These are phyloP conservation scores for Trypanosoma scelopori DNA, from an alignment of 208 protist species.

Conservation along the genomic window DNA sequence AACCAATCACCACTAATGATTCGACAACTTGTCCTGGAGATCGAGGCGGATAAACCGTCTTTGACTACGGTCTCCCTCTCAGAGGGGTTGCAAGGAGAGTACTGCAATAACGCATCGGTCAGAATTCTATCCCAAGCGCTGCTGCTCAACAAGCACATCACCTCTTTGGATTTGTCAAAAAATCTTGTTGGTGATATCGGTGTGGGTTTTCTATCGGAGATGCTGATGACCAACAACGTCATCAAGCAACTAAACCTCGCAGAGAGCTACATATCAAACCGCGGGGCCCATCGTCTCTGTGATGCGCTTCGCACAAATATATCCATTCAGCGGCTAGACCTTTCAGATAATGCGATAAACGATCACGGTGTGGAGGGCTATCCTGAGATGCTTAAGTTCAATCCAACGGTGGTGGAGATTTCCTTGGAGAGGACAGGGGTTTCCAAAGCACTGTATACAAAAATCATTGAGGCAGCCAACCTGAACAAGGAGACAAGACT, in stretches of 20 bases:
- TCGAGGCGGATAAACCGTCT: constrained; percentile 55
- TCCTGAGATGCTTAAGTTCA: constrained; percentile 58
- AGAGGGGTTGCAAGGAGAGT: constrained; percentile 29
- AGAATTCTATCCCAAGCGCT: constrained; percentile 72
- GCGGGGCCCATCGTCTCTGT: constrained; percentile 59
- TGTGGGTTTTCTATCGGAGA: constrained; percentile 53
- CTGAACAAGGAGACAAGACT: constrained; percentile 69
- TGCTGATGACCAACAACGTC: constrained; percentile 61
- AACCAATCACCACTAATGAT: constrained; percentile 74
- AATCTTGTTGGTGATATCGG: constrained; percentile 85
- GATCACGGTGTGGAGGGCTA: constrained; percentile 47
- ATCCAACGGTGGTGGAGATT: constrained; percentile 49
- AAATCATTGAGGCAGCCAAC: constrained; percentile 57
- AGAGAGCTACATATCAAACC: constrained; percentile 76
- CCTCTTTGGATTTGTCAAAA: constrained; percentile 69
- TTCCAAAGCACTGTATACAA: constrained; percentile 25
- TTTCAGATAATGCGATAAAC: constrained; percentile 72
- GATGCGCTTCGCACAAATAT: constrained; percentile 74
- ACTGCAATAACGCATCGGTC: constrained; percentile 69
- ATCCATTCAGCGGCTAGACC: constrained; percentile 54
- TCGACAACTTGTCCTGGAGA: constrained; percentile 45
- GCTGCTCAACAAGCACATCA: constrained; percentile 53
- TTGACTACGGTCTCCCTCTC: constrained; percentile 71
- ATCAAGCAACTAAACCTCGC: constrained; percentile 54
- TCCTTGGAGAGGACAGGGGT: constrained; percentile 62